Evolutionary conservation across 2,329 filamentous ascomycete genomes (phyloP).

Genomic region (Trichoderma guizhouense): DNA sequence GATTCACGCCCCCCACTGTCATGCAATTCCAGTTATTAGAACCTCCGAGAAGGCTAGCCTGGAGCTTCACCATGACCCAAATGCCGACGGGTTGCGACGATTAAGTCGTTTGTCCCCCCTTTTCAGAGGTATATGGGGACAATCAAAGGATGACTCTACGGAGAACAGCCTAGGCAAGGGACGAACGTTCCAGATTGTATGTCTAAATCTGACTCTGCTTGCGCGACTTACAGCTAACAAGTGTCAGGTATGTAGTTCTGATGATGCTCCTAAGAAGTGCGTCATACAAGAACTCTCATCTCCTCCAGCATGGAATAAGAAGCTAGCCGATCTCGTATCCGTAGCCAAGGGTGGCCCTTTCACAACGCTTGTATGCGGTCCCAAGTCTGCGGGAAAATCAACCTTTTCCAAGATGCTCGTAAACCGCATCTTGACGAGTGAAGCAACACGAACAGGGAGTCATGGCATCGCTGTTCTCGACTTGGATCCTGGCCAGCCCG

Average conservation of each 20-base stretch:
- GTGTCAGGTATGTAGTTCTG: constrained; percentile 50
- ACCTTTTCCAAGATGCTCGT: constrained; percentile 65
- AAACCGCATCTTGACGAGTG: constrained; percentile 61
- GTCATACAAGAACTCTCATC: constrained; percentile 54
- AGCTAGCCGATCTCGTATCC: constrained; percentile 45
- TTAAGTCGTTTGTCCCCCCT: constrained; percentile 62
- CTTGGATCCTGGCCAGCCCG: constrained; percentile 73
- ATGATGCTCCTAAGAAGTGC: constrained; percentile 48
- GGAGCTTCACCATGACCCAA: constrained; percentile 55
- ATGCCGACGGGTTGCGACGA: constrained; percentile 45
- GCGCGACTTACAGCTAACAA: constrained; percentile 24
- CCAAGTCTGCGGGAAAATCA: constrained; percentile 72
- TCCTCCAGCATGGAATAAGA: constrained; percentile 59
- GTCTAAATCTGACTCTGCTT: constrained; percentile 19
- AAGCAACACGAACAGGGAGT: constrained; percentile 11
- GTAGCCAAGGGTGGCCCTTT: constrained; percentile 34
- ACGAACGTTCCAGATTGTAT: constrained; percentile 50
- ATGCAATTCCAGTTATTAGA: constrained; percentile 65
- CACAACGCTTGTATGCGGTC: constrained; percentile 61
- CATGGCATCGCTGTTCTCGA: constrained; percentile 60
- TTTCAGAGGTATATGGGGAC: constrained; percentile 65
- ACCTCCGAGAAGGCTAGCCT: constrained; percentile 49
- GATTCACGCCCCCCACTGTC: constrained; percentile 65
- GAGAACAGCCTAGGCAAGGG: constrained; percentile 15
- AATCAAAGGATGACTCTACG: constrained; percentile 27